Evolutionary conservation across 257 asterid genomes (phyloP), one percentile per base, ranked within the genome.

Genomic region (Cynanchum wilfordii): DNA sequence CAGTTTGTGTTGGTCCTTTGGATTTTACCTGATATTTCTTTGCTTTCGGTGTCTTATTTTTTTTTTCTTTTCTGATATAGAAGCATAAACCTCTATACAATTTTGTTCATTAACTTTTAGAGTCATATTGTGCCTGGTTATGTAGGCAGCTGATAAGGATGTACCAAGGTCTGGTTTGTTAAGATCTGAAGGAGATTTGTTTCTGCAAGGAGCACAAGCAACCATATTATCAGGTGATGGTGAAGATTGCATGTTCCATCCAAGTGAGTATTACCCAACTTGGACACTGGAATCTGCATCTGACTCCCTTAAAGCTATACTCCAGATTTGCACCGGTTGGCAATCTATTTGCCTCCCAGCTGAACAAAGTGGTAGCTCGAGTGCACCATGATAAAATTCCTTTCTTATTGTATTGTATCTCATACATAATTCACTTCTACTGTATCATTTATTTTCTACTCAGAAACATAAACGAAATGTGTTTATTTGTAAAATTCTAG

Each of bases 311-410:
- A 87, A 90, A 75, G 85, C 86, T 55, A 78, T 86, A 78, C 90
- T 90, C 67, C 95, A 87, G 72, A 79, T 86, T 83, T 86, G 92
- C 86, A 79, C 91, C 3, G 98, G 98, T 74, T 88, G 97, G 95
- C 96, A 86, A 73, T 79, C 82, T 75, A 70, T 81, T 63, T 25
- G 80, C 66, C 76, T 69, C 33, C 87, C 87, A 50, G 69, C 73
- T 16, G 85, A 84, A 79, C 74, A 50, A 42, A 60, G 69, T 54
- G 73, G 71, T 29, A 0, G 68, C 20, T 42, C 44, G 7, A 47
- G 65, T 25, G 55, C 65, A 11, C 55, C n/a, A n/a, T 59, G 75
- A 75, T 47, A 19, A 40, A 36, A 42, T 8, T 29, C 30, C 45
- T 3, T 52, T n/a, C 33, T 7, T 55, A 4, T 38, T 64, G 38